phyloP scores from a whole-genome alignment of 1,139 yeast species.

The Hansenula lynferdii region DNA sequence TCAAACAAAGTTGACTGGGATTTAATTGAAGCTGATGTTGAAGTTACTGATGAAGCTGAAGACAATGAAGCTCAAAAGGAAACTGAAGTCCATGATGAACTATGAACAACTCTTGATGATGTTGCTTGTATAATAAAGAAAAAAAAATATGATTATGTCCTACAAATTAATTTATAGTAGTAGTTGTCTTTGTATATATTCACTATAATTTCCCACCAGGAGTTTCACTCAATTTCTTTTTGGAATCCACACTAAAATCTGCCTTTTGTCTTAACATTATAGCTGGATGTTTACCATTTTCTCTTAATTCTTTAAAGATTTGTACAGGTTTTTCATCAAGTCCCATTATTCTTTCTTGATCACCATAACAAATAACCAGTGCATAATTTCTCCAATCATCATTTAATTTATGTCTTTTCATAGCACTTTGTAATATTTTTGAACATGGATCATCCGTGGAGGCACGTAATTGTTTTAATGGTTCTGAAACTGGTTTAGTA shows the following conservation, averaged over 20 bases:
- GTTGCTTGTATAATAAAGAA: too few relatives aligned
- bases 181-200: too few relatives aligned
- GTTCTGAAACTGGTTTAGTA: slow-evolving; percentile 41
- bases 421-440: slow-evolving; percentile 83
- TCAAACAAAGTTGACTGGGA: slow-evolving; percentile 51
- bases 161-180: too few relatives aligned
- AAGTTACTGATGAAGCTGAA: slow-evolving; percentile 21
- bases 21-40: slow-evolving; percentile 29
- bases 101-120: too few relatives aligned
- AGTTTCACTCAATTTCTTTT: slow-evolving; percentile 7
- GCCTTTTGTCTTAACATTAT: slow-evolving; percentile 89
- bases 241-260: slow-evolving; percentile 23
- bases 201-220: slow-evolving; percentile 20
- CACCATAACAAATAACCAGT: slow-evolving; percentile 85
- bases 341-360: slow-evolving; percentile 79
- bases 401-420: slow-evolving; percentile 77
- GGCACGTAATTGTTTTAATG: slow-evolving; percentile 80
- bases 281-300: slow-evolving; percentile 85
- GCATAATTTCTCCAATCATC: slow-evolving; percentile 90
- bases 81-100: slow-evolving; percentile 2
- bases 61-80: slow-evolving; percentile 12
- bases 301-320: slow-evolving; percentile 81
- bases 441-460: slow-evolving; percentile 91
- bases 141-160: too few relatives aligned
- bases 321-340: slow-evolving; percentile 85